Percentiles rank a stretch among this genome's conserved stretches.
These are phyloP conservation scores for Podaxis sp. DNA, from an alignment of 768 basidiomycete species.

Conservation along the genomic window DNA sequence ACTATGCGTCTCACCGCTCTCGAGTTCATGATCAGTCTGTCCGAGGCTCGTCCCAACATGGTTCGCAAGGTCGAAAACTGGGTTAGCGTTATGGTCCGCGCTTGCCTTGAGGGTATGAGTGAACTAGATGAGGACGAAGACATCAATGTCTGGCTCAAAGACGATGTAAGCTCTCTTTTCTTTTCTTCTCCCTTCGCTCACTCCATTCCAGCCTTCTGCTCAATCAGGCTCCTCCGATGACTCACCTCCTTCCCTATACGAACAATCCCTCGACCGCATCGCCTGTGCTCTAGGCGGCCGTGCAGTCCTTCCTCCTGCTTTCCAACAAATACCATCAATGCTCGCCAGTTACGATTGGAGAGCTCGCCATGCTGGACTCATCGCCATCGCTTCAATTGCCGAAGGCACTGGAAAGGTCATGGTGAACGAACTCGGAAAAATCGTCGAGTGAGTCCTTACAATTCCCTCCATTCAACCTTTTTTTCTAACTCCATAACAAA, in stretches of 20 bases:
- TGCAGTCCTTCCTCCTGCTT: conserved; percentile 72
- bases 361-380: conserved; percentile 77
- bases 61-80: conserved; percentile 66
- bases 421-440: conserved; percentile 76
- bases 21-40: conserved; percentile 81
- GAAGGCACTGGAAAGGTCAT: conserved; percentile 83
- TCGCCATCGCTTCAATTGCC: conserved; percentile 82
- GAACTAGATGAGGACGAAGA: conserved; percentile 60
- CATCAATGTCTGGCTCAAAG: conserved; percentile 59
- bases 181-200: conserved; percentile 2
- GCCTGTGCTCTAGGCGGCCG: conserved; percentile 79
- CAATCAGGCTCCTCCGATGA: conserved; percentile 58
- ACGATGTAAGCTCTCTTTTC: conserved; percentile 54
- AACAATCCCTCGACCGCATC: conserved; percentile 78
- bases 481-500: no score
- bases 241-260: conserved; percentile 69
- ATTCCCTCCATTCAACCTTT: no score
- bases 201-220: conserved; percentile 48
- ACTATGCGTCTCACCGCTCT: conserved; percentile 69
- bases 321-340: conserved; percentile 80
- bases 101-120: conserved; percentile 80
- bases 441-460: conserved; percentile 54
- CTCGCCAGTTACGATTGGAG: conserved; percentile 81
- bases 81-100: conserved; percentile 65
- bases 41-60: conserved; percentile 69